Conservation (phyloP, 2,329 filamentous ascomycete species). For the Epichloe coenophiala region DNA sequence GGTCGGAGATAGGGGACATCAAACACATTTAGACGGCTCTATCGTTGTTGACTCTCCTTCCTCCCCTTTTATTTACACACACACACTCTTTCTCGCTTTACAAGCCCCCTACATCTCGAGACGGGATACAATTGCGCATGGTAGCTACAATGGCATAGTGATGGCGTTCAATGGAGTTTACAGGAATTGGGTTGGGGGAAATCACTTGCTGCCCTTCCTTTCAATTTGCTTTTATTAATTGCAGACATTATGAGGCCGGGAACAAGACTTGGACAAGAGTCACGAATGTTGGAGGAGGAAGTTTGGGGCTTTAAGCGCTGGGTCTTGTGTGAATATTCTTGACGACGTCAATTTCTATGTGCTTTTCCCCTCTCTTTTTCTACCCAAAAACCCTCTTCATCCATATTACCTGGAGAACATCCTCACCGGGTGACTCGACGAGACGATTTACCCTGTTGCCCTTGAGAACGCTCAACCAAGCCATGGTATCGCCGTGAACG, state of each 20-base stretch:
- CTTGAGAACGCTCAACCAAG: slow-evolving; percentile 59
- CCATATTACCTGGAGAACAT: slow-evolving; percentile 51
- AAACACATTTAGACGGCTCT: slow-evolving; percentile 47
- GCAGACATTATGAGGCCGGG: not conserved
- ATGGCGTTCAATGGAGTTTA: slow-evolving; percentile 7
- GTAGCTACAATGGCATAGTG: slow-evolving; percentile 5
- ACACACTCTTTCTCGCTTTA: not conserved
- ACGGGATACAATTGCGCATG: not conserved
- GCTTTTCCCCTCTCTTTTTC: not conserved
- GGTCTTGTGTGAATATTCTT: too few species aligned
- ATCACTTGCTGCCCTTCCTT: not conserved
- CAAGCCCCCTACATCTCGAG: not conserved
- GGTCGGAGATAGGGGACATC: slow-evolving; percentile 68
- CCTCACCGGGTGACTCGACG: slow-evolving; percentile 52
- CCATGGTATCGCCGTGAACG: slow-evolving; percentile 56
- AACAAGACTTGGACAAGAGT: not conserved
- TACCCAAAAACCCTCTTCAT: slow-evolving; percentile 51
- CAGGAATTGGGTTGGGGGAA: not conserved
- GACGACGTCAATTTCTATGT: not conserved
- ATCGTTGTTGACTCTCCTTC: not conserved
- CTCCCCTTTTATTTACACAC: not conserved
- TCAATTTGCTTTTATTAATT: not conserved
- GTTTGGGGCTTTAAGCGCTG: too few species aligned
- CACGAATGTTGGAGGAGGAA: too few species aligned
- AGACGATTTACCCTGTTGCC: slow-evolving; percentile 75